Conservation (phyloP, 1,139 yeast species). For the Nakaseomyces sp. region DNA sequence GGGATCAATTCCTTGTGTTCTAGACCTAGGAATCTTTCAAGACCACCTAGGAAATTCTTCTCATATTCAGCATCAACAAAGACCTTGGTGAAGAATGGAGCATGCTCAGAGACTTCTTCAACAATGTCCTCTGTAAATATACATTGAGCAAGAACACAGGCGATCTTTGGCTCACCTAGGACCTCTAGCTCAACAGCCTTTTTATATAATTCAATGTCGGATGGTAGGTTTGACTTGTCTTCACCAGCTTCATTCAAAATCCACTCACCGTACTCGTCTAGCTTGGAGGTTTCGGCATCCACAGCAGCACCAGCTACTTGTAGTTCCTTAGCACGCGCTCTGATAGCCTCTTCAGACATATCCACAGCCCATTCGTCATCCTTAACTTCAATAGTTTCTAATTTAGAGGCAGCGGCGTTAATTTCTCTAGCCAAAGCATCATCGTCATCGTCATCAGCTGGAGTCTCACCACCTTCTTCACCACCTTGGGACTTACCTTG, state of each 20-base stretch:
- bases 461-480: constrained; percentile 31
- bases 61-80: constrained; percentile 61
- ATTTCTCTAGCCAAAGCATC: constrained; percentile 73
- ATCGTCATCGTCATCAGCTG: constrained; percentile 46
- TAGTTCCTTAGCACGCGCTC: constrained; percentile 81
- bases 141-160: constrained; percentile 87
- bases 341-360: constrained; percentile 93
- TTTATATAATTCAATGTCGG: constrained; percentile 86
- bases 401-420: constrained; percentile 74
- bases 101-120: constrained; percentile 64
- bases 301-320: constrained; percentile 45
- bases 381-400: constrained; percentile 49
- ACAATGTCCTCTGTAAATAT: constrained; percentile 74
- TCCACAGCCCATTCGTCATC: constrained; percentile 99
- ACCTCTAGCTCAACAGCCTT: constrained; percentile 77
- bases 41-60: constrained; percentile 87
- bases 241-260: constrained; percentile 47
- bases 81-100: constrained; percentile 73
- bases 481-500: constrained; percentile 41
- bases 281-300: constrained; percentile 37
- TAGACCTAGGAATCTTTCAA: constrained; percentile 85
- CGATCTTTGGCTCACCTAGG: constrained; percentile 62
- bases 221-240: constrained; percentile 49
- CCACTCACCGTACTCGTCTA: constrained; percentile 88
- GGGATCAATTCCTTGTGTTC: constrained; percentile 71